A percentile compares a stretch with the other conserved stretches of the same genome.
Evolutionary conservation across 2,329 filamentous ascomycete genomes (phyloP).

Genomic region (Lachnellula subtilissima): DNA sequence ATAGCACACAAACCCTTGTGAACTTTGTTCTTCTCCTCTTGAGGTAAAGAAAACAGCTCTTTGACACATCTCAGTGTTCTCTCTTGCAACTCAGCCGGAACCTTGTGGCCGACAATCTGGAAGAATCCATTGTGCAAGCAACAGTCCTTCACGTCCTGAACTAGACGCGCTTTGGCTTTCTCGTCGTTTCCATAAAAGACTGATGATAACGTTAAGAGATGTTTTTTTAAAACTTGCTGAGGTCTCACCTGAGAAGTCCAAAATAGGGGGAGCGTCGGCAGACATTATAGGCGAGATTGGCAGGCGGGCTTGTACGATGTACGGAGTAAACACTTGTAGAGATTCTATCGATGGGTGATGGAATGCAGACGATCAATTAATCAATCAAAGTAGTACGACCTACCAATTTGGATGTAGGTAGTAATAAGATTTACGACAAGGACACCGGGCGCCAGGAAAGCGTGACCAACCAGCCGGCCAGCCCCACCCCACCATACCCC

Average conservation of each 20-base stretch:
- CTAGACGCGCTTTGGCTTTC: constrained; percentile 28
- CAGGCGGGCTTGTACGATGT: no score
- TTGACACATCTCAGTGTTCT: constrained; percentile 36
- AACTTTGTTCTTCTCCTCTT: constrained; percentile 40
- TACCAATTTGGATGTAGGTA: no score
- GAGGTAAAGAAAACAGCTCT: constrained; percentile 42
- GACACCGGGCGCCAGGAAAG: neutral
- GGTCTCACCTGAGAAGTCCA: constrained; percentile 30
- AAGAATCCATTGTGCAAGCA: constrained; percentile 48
- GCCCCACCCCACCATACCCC: neutral
- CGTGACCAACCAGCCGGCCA: neutral
- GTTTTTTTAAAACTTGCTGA: neutral
- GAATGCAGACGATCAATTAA: no score
- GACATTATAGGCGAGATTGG: neutral
- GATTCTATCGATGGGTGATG: no score
- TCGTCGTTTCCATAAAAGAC: constrained; percentile 30
- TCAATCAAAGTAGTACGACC: no score
- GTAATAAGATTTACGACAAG: no score
- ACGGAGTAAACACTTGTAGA: no score
- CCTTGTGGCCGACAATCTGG: constrained; percentile 43
- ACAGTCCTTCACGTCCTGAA: constrained; percentile 36
- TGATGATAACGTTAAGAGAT: constrained; percentile 1
- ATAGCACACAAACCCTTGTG: constrained; percentile 26
- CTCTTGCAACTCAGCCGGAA: constrained; percentile 37
- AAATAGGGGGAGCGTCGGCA: constrained; percentile 28